Conservation (phyloP, 345 rosid species). For the Arabidopsis thaliana region TAIR10.1 NC_003075.7:894501-895000, state of each 20-base stretch:
- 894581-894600: constrained; percentile 65
- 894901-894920: constrained; percentile 14
- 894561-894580: constrained; percentile 5
- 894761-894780: constrained; percentile 49
- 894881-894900: constrained; percentile 21
- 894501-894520: constrained; percentile 15
- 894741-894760: constrained; percentile 27
- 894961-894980: constrained; percentile 66
- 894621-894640: constrained; percentile 91
- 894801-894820: constrained; percentile 60
- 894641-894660: constrained; percentile 89
- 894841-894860: constrained; percentile 63
- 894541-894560: constrained; percentile 8
- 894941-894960: constrained; percentile 39
- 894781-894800: constrained; percentile 72
- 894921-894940: constrained; percentile 12
- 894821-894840: constrained; percentile 64
- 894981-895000: constrained; percentile 88
- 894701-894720: constrained; percentile 24
- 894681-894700: constrained; percentile 66
- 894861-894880: constrained; percentile 29
- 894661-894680: constrained; percentile 73
- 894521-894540: constrained; percentile 21
- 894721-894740: constrained; percentile 18
- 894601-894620: constrained; percentile 87